phyloP scores from a whole-genome alignment of 768 basidiomycete genomes.

The Macrolepiota fuliginosa region DNA sequence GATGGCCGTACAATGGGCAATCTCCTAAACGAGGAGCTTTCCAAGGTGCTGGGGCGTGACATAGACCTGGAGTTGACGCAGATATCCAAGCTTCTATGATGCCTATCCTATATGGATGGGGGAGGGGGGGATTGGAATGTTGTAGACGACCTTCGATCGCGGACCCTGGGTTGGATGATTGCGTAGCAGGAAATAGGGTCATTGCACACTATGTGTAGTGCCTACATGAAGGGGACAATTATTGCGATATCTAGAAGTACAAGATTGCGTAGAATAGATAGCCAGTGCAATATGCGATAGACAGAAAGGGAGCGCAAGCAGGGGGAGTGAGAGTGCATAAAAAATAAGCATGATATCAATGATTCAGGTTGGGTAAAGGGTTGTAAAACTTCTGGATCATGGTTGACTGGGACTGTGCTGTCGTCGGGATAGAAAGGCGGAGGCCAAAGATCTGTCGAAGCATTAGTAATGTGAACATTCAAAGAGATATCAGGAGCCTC shows the following conservation, averaged over 20 bases:
- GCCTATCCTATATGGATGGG: slow-evolving; percentile 1
- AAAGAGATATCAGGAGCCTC: slow-evolving; percentile 6
- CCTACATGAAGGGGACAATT: not conserved
- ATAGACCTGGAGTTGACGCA: slow-evolving; percentile 30
- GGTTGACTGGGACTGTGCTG: slow-evolving; percentile 30
- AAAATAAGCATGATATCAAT: not conserved
- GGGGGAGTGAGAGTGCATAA: not conserved
- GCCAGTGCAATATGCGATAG: slow-evolving; percentile 14
- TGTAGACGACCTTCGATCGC: not conserved
- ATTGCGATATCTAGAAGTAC: slow-evolving; percentile 11
- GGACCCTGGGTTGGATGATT: not conserved
- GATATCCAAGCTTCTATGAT: slow-evolving; percentile 14
- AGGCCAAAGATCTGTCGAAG: slow-evolving; percentile 53
- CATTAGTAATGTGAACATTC: not conserved
- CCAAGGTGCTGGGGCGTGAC: slow-evolving; percentile 25
- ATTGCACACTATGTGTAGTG: not conserved
- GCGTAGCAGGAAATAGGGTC: not conserved
- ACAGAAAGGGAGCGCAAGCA: not conserved
- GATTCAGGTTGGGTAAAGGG: not conserved
- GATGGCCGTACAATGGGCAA: slow-evolving; percentile 58
- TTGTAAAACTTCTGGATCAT: slow-evolving; percentile 2
- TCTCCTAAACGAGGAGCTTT: slow-evolving; percentile 70
- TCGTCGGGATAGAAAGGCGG: slow-evolving; percentile 62
- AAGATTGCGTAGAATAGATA: slow-evolving; percentile 10
- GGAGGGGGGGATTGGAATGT: not conserved